Conservation (phyloP, 2,329 filamentous ascomycete species). For the Ascochyta viciae-villosae region DNA sequence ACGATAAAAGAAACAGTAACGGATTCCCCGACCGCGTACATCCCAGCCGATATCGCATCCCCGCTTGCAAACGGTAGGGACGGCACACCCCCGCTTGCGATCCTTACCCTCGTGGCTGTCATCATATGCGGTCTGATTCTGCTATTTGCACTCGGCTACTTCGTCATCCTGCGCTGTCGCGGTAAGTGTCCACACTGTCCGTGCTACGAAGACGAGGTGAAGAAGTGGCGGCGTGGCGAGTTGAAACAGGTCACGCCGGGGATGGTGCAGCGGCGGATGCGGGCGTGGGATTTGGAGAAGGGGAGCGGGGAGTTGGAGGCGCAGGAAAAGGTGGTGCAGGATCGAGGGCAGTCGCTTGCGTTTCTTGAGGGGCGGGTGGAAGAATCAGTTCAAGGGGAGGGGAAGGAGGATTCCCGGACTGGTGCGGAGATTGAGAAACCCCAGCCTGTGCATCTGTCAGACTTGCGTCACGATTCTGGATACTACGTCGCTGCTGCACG, state of each 20-base stretch:
- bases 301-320: not conserved
- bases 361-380: not conserved
- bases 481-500: not conserved
- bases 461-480: not conserved
- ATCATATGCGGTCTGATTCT: not conserved
- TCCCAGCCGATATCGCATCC: not conserved
- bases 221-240: slow-evolving; percentile 1
- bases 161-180: not conserved
- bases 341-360: not conserved
- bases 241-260: not conserved
- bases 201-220: not conserved
- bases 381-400: not conserved
- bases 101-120: not conserved
- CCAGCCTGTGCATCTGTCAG: not conserved
- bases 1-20: not conserved
- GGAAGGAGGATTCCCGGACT: not conserved
- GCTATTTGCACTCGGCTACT: not conserved
- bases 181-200: not conserved
- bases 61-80: not conserved
- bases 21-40: not conserved
- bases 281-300: not conserved
- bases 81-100: not conserved
- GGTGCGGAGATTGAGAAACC: not conserved
- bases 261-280: not conserved
- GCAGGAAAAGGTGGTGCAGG: not conserved